Conservation (phyloP, 2,329 filamentous ascomycete genomes). For the Microsporum canis region DNA sequence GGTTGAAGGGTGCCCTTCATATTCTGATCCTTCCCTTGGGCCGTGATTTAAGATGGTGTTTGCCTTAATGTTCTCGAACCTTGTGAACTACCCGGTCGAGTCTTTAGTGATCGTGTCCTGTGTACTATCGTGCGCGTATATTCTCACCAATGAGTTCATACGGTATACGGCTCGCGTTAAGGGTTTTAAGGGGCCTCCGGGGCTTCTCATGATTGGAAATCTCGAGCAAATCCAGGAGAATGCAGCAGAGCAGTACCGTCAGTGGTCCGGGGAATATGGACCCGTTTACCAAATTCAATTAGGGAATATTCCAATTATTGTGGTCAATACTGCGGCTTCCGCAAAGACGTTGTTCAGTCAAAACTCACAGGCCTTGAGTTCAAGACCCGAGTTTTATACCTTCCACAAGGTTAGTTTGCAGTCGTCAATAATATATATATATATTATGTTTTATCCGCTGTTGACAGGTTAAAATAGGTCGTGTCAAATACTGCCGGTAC, state of each 20-base stretch:
- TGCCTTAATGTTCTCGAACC: not conserved
- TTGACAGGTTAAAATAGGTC: slow-evolving; percentile 33
- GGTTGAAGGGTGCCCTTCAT: not conserved
- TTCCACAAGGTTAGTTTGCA: slow-evolving; percentile 42
- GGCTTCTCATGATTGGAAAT: slow-evolving; percentile 46
- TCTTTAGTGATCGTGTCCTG: not conserved
- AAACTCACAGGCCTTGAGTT: slow-evolving; percentile 45
- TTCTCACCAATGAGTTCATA: slow-evolving; percentile 41
- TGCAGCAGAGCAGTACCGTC: slow-evolving; percentile 46
- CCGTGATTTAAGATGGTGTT: not conserved
- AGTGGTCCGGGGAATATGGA: slow-evolving; percentile 42
- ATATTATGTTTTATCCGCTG: not conserved
- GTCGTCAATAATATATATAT: not conserved
- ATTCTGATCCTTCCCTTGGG: not conserved
- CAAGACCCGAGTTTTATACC: slow-evolving; percentile 47
- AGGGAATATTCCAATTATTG: slow-evolving; percentile 46
- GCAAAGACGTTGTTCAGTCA: slow-evolving; percentile 43
- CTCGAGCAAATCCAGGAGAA: slow-evolving; percentile 45
- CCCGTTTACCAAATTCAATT: slow-evolving; percentile 48
- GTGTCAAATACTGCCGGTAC: slow-evolving; percentile 55
- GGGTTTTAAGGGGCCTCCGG: slow-evolving; percentile 39
- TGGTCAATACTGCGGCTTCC: slow-evolving; percentile 45
- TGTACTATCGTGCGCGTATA: slow-evolving; percentile 33
- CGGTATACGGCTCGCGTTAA: slow-evolving; percentile 36
- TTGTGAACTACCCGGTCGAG: not conserved